Percentiles rank a stretch among this genome's conserved stretches.
Evolutionary conservation across 441 rosid species (phyloP).

Genomic region (Hura crepitans): DNA sequence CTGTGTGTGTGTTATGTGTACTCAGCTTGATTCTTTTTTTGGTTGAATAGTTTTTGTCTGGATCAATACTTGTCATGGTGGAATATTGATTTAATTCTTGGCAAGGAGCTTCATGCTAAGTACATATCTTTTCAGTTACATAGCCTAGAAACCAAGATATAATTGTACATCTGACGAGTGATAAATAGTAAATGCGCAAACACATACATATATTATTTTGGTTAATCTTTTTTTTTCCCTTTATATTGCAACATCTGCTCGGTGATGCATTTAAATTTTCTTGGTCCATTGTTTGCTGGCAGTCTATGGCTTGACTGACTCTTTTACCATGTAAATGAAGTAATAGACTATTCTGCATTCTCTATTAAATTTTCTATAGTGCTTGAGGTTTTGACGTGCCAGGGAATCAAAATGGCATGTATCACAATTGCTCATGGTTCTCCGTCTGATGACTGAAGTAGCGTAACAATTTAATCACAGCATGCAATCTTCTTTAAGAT

Average conservation of each 20-base stretch:
- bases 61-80: too few relatives aligned
- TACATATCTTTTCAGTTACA: background rate
- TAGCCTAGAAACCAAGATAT: background rate
- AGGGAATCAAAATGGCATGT: background rate
- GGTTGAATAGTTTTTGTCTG: too few relatives aligned
- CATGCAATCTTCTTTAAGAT: background rate
- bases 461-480: background rate
- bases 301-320: background rate
- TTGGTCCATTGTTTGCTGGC: background rate
- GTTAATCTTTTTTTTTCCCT: background rate
- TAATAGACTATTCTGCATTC: background rate
- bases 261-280: background rate
- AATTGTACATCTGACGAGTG: background rate
- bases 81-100: too few relatives aligned
- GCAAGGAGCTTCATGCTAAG: background rate
- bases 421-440: background rate
- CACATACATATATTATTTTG: background rate
- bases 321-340: background rate
- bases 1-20: too few relatives aligned
- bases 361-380: background rate
- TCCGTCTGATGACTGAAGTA: background rate
- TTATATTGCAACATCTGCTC: background rate
- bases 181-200: background rate
- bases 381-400: background rate
- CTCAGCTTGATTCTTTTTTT: too few relatives aligned